phyloP scores from a whole-genome alignment of 2,329 filamentous ascomycete genomes.

The Ascochyta clinopodiicola region DNA sequence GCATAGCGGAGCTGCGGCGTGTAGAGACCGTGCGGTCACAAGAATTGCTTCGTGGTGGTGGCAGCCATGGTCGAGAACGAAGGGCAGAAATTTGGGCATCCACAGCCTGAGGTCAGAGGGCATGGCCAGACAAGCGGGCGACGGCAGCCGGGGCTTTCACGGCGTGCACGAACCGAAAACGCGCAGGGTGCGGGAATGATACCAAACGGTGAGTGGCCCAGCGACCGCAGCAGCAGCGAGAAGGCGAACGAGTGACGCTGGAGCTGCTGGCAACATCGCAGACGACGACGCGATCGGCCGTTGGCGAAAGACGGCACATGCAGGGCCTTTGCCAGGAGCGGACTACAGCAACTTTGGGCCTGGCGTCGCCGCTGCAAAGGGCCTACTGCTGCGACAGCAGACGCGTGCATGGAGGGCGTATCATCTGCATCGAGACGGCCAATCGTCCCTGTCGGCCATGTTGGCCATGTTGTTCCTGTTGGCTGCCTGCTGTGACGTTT shows the following conservation, averaged over 20 bases:
- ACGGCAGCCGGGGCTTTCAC: slow-evolving; percentile 2
- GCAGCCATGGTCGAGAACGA: slow-evolving; percentile 15
- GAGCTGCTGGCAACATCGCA: slow-evolving; percentile 13
- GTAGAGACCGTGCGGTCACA: slow-evolving; percentile 11
- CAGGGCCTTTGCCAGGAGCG: slow-evolving; percentile 7
- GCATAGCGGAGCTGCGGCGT: slow-evolving; percentile 30
- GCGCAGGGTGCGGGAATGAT: slow-evolving; percentile 12
- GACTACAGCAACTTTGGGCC: neutral
- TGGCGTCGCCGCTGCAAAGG: slow-evolving; percentile 5
- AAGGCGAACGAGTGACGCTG: slow-evolving; percentile 5
- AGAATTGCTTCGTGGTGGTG: slow-evolving; percentile 16
- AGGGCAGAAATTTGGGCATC: slow-evolving; percentile 22
- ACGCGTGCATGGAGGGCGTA: neutral
- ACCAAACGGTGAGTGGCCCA: slow-evolving; percentile 5
- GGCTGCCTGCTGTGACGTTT: slow-evolving; percentile 7
- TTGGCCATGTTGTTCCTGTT: neutral
- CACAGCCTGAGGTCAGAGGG: slow-evolving; percentile 12
- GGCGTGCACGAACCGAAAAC: slow-evolving; percentile 9
- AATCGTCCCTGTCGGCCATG: neutral
- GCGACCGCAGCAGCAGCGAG: slow-evolving; percentile 3
- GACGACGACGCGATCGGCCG: slow-evolving; percentile 15
- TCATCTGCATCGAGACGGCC: slow-evolving; percentile 2
- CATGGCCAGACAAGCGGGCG: slow-evolving; percentile 5
- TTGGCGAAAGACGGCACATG: slow-evolving; percentile 7
- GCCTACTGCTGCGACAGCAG: slow-evolving; percentile 8